phyloP scores from a whole-genome alignment of 441 rosid genomes.

The Gossypium laxum region DNA sequence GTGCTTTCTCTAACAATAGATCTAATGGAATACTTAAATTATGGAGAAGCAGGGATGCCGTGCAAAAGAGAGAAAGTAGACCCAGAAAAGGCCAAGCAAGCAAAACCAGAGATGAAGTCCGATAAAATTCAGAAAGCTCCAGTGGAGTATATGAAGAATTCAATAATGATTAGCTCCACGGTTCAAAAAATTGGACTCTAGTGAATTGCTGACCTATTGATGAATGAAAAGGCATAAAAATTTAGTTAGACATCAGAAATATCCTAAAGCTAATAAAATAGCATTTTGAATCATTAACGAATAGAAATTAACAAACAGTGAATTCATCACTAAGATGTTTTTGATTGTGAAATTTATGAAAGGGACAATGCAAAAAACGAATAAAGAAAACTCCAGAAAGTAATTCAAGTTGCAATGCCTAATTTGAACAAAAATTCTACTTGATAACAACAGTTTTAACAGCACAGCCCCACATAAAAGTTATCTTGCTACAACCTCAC shows the following conservation, averaged over 20 bases:
- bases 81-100: conserved; percentile 30
- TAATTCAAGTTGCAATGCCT: conserved; percentile 33
- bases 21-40: conserved; percentile 16
- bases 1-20: conserved; percentile 18
- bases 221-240: conserved; percentile 34
- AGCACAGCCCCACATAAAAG: conserved; percentile 38
- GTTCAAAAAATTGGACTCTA: conserved; percentile 40
- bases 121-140: conserved; percentile 34
- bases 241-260: conserved; percentile 46
- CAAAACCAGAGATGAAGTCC: conserved; percentile 35
- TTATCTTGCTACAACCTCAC: conserved; percentile 15
- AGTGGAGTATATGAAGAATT: conserved; percentile 34
- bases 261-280: conserved; percentile 38
- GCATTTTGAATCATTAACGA: conserved; percentile 19
- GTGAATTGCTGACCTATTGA: conserved; percentile 46
- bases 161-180: conserved; percentile 42
- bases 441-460: conserved; percentile 56
- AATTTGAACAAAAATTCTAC: conserved; percentile 36
- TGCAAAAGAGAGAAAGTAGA: conserved; percentile 23
- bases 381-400: conserved; percentile 34
- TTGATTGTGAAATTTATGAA: conserved; percentile 27
- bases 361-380: conserved; percentile 37
- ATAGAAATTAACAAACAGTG: conserved; percentile 25
- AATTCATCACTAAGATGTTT: conserved; percentile 26
- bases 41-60: conserved; percentile 21